Conservation (phyloP, 2,329 filamentous ascomycete species). For the Aspergillus phoenicis region DNA sequence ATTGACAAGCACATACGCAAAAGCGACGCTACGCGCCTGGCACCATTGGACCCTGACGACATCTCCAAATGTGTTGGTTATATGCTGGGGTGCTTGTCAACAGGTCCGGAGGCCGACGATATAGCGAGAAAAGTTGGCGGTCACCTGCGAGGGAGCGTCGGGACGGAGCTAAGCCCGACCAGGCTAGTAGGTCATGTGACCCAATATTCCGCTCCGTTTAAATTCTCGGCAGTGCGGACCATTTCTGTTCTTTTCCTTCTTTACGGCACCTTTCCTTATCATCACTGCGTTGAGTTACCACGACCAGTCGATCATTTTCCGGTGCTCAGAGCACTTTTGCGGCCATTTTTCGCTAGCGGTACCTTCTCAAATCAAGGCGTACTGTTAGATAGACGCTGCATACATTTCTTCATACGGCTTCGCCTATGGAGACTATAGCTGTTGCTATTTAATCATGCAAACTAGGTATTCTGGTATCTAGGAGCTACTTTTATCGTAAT, state of each 20-base stretch:
- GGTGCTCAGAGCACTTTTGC: constrained; percentile 77
- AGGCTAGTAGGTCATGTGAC: constrained; percentile 31
- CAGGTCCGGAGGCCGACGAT: constrained; percentile 18
- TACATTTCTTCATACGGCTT: constrained; percentile 55
- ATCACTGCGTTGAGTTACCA: constrained; percentile 72
- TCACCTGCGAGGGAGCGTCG: constrained; percentile 16
- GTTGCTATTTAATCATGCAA: background rate
- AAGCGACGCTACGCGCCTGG: constrained; percentile 42
- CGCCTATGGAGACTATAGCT: background rate
- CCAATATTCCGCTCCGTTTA: constrained; percentile 27
- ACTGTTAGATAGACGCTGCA: constrained; percentile 97
- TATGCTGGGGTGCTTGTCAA: constrained; percentile 23
- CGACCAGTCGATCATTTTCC: constrained; percentile 87
- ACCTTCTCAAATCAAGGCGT: constrained; percentile 77
- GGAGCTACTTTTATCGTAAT: background rate
- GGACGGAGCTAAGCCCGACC: constrained; percentile 29
- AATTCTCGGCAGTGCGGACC: constrained; percentile 20
- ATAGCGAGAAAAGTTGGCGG: constrained; percentile 43
- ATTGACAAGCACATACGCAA: constrained; percentile 37
- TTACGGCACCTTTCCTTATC: constrained; percentile 88
- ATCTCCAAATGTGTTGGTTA: constrained; percentile 30
- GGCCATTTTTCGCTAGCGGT: constrained; percentile 99
- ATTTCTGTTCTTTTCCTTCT: constrained; percentile 34
- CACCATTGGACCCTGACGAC: constrained; percentile 46
- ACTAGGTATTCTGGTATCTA: background rate